A percentile compares a stretch with the other conserved stretches of the same genome.
phyloP scores from a whole-genome alignment of 768 basidiomycete genomes.

The Coprinopsis sp. region DNA sequence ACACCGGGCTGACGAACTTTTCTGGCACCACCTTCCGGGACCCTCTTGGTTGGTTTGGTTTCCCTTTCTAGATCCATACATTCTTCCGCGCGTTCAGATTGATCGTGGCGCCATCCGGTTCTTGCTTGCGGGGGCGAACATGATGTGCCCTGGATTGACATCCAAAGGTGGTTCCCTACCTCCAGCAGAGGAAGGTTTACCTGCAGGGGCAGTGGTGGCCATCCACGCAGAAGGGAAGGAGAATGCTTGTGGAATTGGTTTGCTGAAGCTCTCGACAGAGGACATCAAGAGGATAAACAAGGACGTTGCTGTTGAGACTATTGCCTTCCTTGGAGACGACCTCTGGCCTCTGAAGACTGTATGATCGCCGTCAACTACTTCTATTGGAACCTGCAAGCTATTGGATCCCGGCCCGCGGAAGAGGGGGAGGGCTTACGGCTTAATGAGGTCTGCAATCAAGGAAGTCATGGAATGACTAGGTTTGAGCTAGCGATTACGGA shows the following conservation, averaged over 20 bases:
- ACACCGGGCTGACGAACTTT: too few species aligned
- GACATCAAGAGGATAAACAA: slow-evolving; percentile 90
- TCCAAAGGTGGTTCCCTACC: slow-evolving; percentile 89
- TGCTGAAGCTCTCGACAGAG: slow-evolving; percentile 78
- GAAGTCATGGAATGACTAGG: too few species aligned
- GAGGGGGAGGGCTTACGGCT: background rate
- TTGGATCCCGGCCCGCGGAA: too few species aligned
- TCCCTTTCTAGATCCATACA: slow-evolving; percentile 68
- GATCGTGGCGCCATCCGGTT: slow-evolving; percentile 99
- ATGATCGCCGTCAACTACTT: too few species aligned
- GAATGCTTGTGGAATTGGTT: slow-evolving; percentile 81
- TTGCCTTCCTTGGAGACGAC: slow-evolving; percentile 85
- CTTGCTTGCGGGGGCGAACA: slow-evolving; percentile 86
- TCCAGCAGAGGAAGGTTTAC: slow-evolving; percentile 59
- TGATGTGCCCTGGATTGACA: slow-evolving; percentile 97
- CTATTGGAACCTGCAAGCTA: too few species aligned
- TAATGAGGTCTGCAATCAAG: background rate
- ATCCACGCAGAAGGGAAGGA: slow-evolving; percentile 96
- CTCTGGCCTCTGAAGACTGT: slow-evolving; percentile 69
- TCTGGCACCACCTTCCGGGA: background rate
- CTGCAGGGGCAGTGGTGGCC: slow-evolving; percentile 76
- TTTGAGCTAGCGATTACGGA: too few species aligned
- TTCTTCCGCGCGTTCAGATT: slow-evolving; percentile 83
- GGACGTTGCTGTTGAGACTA: slow-evolving; percentile 82
- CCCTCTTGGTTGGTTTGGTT: slow-evolving; percentile 6